phyloP scores from a whole-genome alignment of 495 filamentous ascomycete species.

The Neurospora sp. region DNA sequence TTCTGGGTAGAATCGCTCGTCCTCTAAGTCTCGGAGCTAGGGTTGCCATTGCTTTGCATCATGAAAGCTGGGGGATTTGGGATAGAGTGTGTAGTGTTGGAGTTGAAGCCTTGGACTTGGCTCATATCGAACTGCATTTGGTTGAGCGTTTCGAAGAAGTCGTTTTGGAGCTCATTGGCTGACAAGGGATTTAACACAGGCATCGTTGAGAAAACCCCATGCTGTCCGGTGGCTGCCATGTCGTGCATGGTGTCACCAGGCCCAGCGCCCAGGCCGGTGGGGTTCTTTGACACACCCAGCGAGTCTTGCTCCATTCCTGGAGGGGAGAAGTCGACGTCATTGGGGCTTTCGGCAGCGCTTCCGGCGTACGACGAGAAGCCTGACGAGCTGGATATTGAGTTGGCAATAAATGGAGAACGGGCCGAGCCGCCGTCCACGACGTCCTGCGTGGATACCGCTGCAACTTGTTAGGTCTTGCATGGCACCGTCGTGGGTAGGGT shows the following conservation, averaged over 20 bases:
- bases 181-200: too few species aligned
- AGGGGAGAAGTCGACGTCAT: neutral
- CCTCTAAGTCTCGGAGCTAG: neutral
- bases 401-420: neutral
- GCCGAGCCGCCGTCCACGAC: neutral
- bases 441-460: neutral
- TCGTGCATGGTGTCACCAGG: neutral
- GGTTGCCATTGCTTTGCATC: neutral
- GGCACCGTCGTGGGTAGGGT: neutral
- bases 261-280: neutral
- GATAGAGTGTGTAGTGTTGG: neutral
- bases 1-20: neutral
- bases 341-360: neutral
- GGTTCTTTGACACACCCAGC: neutral
- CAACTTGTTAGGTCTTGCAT: neutral
- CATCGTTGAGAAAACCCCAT: too few species aligned
- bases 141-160: too few species aligned
- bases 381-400: neutral
- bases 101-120: too few species aligned
- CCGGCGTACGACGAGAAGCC: neutral
- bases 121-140: too few species aligned
- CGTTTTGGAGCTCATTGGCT: too few species aligned
- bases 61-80: neutral
- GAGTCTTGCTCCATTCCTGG: neutral
- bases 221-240: neutral